A percentile compares a stretch with the other conserved stretches of the same genome.
These are phyloP conservation scores for Brassica hybrid DNA, from an alignment of 441 rosid species.

Conservation along the genomic window DNA sequence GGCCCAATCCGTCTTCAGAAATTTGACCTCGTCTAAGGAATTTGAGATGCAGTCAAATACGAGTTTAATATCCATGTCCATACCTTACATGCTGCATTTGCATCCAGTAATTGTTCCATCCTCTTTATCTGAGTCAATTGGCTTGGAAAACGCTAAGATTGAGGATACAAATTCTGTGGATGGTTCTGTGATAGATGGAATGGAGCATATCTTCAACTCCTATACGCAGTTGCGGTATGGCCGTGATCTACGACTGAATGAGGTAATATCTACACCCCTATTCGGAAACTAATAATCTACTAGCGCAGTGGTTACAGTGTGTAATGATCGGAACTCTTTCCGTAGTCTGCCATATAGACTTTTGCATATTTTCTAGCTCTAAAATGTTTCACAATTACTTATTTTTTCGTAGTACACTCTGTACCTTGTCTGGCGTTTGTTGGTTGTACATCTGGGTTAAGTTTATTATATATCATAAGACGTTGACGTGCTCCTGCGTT, in stretches of 20 bases:
- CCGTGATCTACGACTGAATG: constrained; percentile 94
- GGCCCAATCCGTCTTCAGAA: constrained; percentile 69
- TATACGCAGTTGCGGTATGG: constrained; percentile 90
- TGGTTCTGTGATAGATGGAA: constrained; percentile 88
- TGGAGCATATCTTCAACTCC: constrained; percentile 98
- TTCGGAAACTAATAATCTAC: not conserved
- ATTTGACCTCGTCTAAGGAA: constrained; percentile 60
- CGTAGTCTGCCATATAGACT: constrained; percentile 19
- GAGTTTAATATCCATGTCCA: constrained; percentile 80
- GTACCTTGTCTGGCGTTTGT: constrained; percentile 11
- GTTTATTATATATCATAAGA: constrained; percentile 3
- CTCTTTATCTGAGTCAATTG: constrained; percentile 69
- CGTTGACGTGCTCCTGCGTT: constrained; percentile 4
- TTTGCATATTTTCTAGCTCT: constrained; percentile 7
- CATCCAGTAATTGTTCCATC: constrained; percentile 93
- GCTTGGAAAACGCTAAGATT: constrained; percentile 70
- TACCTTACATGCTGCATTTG: too few relatives aligned
- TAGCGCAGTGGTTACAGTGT: constrained; percentile 12
- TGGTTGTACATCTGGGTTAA: constrained; percentile 6
- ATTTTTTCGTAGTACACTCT: constrained; percentile 8
- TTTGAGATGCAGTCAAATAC: constrained; percentile 63
- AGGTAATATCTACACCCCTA: constrained; percentile 55
- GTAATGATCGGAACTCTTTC: constrained; percentile 16
- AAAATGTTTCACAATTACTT: constrained; percentile 11
- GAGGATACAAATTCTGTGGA: constrained; percentile 85